A percentile compares a stretch with the other conserved stretches of the same genome.
Evolutionary conservation across 2,329 filamentous ascomycete genomes (phyloP).

Genomic region (Exophiala spinifera): DNA sequence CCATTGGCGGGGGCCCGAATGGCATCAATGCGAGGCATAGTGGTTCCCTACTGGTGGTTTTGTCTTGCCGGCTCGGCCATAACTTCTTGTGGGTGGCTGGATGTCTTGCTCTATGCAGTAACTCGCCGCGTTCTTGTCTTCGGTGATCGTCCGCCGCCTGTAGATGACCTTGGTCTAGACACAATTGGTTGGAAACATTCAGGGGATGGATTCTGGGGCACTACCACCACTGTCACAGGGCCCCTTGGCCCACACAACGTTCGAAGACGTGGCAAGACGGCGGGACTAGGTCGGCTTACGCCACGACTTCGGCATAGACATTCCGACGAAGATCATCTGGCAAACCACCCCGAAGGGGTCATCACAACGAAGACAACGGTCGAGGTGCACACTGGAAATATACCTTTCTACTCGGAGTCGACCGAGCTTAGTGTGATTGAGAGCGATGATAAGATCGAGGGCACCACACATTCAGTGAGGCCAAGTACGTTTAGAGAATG

Average conservation of each 20-base stretch:
- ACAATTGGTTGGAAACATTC: slow-evolving; percentile 23
- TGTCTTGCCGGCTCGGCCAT: slow-evolving; percentile 56
- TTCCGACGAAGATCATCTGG: slow-evolving; percentile 24
- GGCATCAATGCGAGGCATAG: slow-evolving; percentile 37
- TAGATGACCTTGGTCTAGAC: slow-evolving; percentile 23
- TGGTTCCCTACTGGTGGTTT: slow-evolving; percentile 42
- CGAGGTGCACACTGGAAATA: slow-evolving; percentile 15
- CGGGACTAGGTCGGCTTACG: slow-evolving; percentile 7
- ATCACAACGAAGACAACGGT: slow-evolving; percentile 25
- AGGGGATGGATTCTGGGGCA: slow-evolving; percentile 17
- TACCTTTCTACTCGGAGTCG: slow-evolving; percentile 14
- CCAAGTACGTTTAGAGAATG: no score
- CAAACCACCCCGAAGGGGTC: slow-evolving; percentile 17
- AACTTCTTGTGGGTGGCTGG: slow-evolving; percentile 58
- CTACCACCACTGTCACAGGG: slow-evolving; percentile 21
- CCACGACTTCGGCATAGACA: slow-evolving; percentile 8
- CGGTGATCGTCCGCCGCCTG: slow-evolving; percentile 42
- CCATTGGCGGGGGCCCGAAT: slow-evolving; percentile 55
- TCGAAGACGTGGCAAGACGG: slow-evolving; percentile 4
- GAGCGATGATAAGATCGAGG: background rate
- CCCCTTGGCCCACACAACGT: slow-evolving; percentile 11
- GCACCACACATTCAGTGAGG: no score
- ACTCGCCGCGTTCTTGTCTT: slow-evolving; percentile 56
- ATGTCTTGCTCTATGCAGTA: slow-evolving; percentile 57
- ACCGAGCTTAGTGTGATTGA: slow-evolving; percentile 6